Evolutionary conservation across 805 yeast genomes (phyloP), one percentile per base, ranked within the genome.

Genomic region (Ogataea degrootiae): DNA sequence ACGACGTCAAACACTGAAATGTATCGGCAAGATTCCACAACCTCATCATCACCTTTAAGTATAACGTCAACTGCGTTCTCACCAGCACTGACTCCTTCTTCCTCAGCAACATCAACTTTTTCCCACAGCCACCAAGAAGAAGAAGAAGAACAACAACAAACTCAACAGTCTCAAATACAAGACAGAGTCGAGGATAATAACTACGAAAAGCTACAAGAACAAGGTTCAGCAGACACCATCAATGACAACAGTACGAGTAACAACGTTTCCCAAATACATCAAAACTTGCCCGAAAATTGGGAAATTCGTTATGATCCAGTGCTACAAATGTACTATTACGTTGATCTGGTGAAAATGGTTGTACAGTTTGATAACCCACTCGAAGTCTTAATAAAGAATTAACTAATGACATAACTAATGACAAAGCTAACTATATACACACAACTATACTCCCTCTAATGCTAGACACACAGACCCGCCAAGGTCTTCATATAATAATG

Each of bases 321-420:
- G 5, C 58, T 74, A 36, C 63, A 71, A 37, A 71, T 71, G 53
- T 66, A 68, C 51, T 74, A 72, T 54, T 75, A 72, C 49, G 52
- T 72, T 16, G 72, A 75, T 48, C 50, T 55, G 22, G 42, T 48
- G 16, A 67, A 67, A 12, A 66, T 65, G 40, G 52, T 65, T 3
- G 62, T 73, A 14, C 69, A 72, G 44, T 72, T 73, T 51, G 78
- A 75, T 55, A 69, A 67, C 39, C 77, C 79, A 2, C 59, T 68
- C 41, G 79, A 74, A 57, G 78, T 74, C n/a, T 29, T 48, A 17
- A 51, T 47, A 31, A 49, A 42, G 43, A 21, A 46, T 11, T 6
- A 22, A 16, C 16, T 5, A 35, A 19, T 19, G 21, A 19, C 21
- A 19, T 6, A 22, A 16, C 16, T 5, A 35, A 19, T 19, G 21